Base-by-base conservation (phyloP, 139 green algal genomes). In the Volvox reticuliferus region DNA sequence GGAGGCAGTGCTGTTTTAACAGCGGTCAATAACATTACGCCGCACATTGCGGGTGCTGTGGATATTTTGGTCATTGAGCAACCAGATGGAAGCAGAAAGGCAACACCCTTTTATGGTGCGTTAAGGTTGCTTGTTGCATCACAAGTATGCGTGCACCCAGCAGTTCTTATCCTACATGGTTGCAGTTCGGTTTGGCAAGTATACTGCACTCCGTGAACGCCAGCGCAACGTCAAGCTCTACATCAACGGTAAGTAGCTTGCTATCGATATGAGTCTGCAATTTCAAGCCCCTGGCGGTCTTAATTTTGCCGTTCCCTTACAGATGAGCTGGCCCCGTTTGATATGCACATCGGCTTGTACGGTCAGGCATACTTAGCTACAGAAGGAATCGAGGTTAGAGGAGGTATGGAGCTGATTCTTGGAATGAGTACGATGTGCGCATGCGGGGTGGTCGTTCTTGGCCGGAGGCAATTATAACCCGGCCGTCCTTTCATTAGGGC, bases 151-250 rank as follows among this genome's bases (percentile, higher is more conserved):
- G 9, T 44, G 9, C 1, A 82, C 55, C 24, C 16, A 32, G 73
- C 9, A 22, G 73, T 33, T 24, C 30, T 81, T 61, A 1, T 69
- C 26, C 44, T 28, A 0, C 44, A 22, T 63, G 65, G 12, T 37
- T 88, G 91, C 95, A 98, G 97, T 99, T 36, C 96, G 98, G 2
- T 99, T 99, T 92, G 97, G 97, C 67, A 99, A 99, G 91, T 99
- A 99, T 93, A 97, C 98, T 6, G 95, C 96, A n/a, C 91, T 98
- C 30, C 92, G 97, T 44, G 94, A 89, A 62, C 94, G 95, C 24
- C 95, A 99, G 85, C 94, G 94, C 61, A 65, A 91, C 22, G 97
- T 99, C 20, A 91, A 93, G 26, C 95, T 99, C 20, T 92, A 88
- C 21, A 94, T 99, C 30, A 99, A 99, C 89, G 96, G 96, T 96